A percentile compares a stretch with the other conserved stretches of the same genome.
Conservation (phyloP, 2,329 filamentous ascomycete species). For the Diaporthe humulicola region DNA sequence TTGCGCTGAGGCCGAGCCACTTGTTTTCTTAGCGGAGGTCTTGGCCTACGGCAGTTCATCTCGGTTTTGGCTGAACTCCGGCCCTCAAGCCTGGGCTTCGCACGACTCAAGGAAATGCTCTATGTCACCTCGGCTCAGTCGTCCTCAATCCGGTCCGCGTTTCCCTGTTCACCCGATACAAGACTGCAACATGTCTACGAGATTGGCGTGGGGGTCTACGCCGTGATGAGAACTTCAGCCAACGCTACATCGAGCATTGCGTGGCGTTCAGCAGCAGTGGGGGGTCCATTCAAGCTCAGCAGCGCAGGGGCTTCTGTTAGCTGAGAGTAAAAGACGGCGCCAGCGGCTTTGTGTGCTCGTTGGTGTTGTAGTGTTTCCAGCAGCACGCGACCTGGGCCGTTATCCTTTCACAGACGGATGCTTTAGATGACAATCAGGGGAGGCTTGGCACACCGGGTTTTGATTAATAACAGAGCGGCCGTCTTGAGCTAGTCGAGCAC, state of each 20-base stretch:
- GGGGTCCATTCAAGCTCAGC: background rate
- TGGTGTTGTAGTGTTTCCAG: background rate
- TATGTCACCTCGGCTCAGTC: background rate
- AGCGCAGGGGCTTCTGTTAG: background rate
- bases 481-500: background rate
- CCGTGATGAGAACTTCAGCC: background rate
- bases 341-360: background rate
- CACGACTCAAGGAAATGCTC: background rate
- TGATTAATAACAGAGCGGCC: background rate
- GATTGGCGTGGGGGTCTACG: background rate
- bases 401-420: background rate
- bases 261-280: background rate
- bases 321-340: no score
- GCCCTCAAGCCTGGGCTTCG: no score
- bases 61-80: background rate
- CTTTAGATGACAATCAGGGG: background rate
- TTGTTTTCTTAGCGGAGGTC: slow-evolving; percentile 1
- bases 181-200: background rate
- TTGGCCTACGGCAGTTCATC: slow-evolving; percentile 6
- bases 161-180: background rate
- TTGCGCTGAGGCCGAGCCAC: slow-evolving; percentile 17
- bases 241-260: background rate
- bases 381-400: background rate
- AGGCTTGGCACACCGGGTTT: background rate
- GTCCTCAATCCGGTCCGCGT: background rate